A percentile compares a stretch with the other conserved stretches of the same genome.
phyloP scores from a whole-genome alignment of 2,329 filamentous ascomycete species.

The Thelonectria olida region DNA sequence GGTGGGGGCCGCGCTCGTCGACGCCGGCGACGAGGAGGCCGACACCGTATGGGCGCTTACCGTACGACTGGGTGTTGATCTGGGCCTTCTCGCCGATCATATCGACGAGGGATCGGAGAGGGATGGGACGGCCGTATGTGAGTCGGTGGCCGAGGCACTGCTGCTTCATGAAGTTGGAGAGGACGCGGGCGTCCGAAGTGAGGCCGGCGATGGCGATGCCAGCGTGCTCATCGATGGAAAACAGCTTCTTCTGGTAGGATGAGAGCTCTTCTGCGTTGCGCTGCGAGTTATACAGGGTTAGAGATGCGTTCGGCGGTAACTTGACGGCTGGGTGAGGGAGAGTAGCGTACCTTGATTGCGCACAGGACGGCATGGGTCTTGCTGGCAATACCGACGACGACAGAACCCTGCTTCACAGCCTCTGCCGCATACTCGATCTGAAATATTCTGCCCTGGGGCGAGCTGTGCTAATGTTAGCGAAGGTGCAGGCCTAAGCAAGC shows the following conservation, averaged over 20 bases:
- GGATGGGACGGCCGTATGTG: conserved; percentile 94
- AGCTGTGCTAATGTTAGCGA: conserved; percentile 66
- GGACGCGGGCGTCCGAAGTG: conserved; percentile 95
- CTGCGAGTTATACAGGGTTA: conserved; percentile 56
- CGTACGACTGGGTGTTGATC: conserved; percentile 97
- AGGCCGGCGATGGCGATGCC: conserved; percentile 96
- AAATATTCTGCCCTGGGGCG: conserved; percentile 98
- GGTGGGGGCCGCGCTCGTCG: conserved; percentile 91
- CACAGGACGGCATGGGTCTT: conserved; percentile 97
- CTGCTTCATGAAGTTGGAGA: conserved; percentile 99
- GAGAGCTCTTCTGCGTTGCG: conserved; percentile 99
- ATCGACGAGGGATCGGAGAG: conserved; percentile 85
- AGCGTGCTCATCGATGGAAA: conserved; percentile 93
- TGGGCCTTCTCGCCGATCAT: conserved; percentile 97
- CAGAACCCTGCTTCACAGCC: conserved; percentile 98
- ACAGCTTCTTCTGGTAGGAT: conserved; percentile 99
- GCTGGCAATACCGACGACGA: conserved; percentile 95
- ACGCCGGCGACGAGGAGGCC: conserved; percentile 92
- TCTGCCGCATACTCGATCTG: conserved; percentile 99
- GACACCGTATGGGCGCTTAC: conserved; percentile 94
- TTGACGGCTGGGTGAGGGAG: conserved; percentile 1
- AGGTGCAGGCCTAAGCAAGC: conserved; percentile 29
- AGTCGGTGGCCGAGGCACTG: conserved; percentile 96
- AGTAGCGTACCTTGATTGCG: conserved; percentile 82
- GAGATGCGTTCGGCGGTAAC: conserved; percentile 1